Evolutionary conservation across 106 monocot genomes (phyloP), one percentile per base, ranked within the genome.

Genomic region (Iris macrosiphon): DNA sequence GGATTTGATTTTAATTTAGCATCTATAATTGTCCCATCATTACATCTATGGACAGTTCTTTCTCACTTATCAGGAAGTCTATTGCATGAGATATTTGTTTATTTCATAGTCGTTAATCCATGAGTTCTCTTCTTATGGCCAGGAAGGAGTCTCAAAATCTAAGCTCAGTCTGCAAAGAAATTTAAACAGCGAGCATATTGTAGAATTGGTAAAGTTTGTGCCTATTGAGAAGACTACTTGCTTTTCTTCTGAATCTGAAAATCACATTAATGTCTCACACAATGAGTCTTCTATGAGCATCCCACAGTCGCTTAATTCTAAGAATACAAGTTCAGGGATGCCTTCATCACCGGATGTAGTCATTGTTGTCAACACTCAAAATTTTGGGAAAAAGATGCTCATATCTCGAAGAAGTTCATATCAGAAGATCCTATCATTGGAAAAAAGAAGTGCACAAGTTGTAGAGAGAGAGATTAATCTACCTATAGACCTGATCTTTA

Each of bases 341-440:
- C 47, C 53, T 24, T 68, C 79, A 7, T 49, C 62, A 24, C 60
- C 80, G 9, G 77, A 75, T 35, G 33, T 71, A 15, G 60, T 98
- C 22, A 72, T 91, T 26, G 56, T 98, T 75, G 75, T 87, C 13
- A 98, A 98, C 55, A 98, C 87, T 39, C 72, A 84, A 57, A 73
- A 38, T 61, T 50, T 49, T 61, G 66, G 71, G n/a, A 98, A 98
- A 51, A 67, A 74, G 44, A 83, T 78, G 98, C 78, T 98, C 31
- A 72, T 81, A 33, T 98, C 91, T 46, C 60, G 91, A 69, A 80
- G 90, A 64, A 83, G 77, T 64, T 98, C 98, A 54, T 98, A 98
- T 60, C 90, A 91, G 40, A 86, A 84, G 56, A 80, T 98, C 14
- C 80, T 98, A 13, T 72, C 74, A 51, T 26, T 75, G 47, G 98